Percentiles rank a stretch among this genome's conserved stretches.
Evolutionary conservation across 1,284 basidiomycete species (phyloP).

Genomic region (Pseudozyma pruni): DNA sequence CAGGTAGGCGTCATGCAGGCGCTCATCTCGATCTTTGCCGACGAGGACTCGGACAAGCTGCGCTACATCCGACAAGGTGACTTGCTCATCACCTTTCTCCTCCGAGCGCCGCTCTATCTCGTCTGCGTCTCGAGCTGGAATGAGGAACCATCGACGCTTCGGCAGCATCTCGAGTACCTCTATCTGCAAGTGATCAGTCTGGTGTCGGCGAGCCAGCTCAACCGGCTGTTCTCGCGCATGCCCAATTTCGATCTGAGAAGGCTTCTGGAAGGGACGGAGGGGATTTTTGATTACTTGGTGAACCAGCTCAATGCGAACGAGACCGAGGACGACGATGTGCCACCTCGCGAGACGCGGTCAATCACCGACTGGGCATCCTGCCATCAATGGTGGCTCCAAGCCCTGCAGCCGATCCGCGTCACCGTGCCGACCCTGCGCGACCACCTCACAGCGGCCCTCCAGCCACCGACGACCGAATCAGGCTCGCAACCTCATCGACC

Average conservation of each 20-base stretch:
- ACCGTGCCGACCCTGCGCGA: slow-evolving; percentile 71
- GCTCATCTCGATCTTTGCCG: slow-evolving; percentile 77
- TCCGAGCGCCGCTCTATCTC: slow-evolving; percentile 88
- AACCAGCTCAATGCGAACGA: slow-evolving; percentile 47
- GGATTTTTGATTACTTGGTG: slow-evolving; percentile 52
- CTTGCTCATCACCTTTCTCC: slow-evolving; percentile 83
- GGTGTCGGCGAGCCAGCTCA: slow-evolving; percentile 84
- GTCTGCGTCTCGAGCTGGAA: slow-evolving; percentile 89
- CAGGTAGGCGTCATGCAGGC: slow-evolving; percentile 94
- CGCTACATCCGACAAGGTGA: slow-evolving; percentile 54
- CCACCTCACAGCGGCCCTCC: slow-evolving; percentile 69
- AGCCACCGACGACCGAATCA: slow-evolving; percentile 38
- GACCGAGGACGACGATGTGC: slow-evolving; percentile 9
- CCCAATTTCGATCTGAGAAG: slow-evolving; percentile 91
- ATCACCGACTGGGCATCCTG: slow-evolving; percentile 67
- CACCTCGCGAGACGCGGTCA: neutral
- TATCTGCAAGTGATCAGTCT: slow-evolving; percentile 91
- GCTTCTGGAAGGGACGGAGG: slow-evolving; percentile 77
- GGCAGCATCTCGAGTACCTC: slow-evolving; percentile 91
- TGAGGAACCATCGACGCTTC: slow-evolving; percentile 88
- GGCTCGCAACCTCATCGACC: slow-evolving; percentile 71
- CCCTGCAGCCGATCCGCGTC: slow-evolving; percentile 81
- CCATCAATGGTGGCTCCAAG: slow-evolving; percentile 75
- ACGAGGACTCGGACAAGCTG: slow-evolving; percentile 59
- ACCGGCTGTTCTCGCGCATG: slow-evolving; percentile 83